Conservation (phyloP, 805 yeast genomes). For the Diddensiella transvaalensis region DNA sequence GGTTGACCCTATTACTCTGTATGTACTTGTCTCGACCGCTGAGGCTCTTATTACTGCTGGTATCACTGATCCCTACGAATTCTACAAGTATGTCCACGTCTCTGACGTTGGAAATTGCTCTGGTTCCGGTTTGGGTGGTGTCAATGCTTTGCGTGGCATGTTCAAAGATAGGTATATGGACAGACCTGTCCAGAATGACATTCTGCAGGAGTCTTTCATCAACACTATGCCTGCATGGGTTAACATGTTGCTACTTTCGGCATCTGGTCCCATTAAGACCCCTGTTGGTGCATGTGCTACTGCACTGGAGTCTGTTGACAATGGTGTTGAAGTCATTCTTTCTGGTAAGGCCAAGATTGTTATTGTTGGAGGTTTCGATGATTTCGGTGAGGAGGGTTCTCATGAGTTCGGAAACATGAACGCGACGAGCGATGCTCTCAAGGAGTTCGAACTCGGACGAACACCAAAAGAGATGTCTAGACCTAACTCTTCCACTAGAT, state of each 20-base stretch:
- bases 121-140: slow-evolving; percentile 99
- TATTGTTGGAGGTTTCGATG: slow-evolving; percentile 98
- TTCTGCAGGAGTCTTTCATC: slow-evolving; percentile 96
- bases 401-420: slow-evolving; percentile 98
- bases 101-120: slow-evolving; percentile 99
- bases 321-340: slow-evolving; percentile 90
- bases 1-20: slow-evolving; percentile 95
- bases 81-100: slow-evolving; percentile 96
- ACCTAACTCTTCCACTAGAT: slow-evolving; percentile 93
- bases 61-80: slow-evolving; percentile 97
- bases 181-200: slow-evolving; percentile 93
- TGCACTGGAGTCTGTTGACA: slow-evolving; percentile 94
- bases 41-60: slow-evolving; percentile 94
- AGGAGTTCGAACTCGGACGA: slow-evolving; percentile 92
- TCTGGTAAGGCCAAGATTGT: slow-evolving; percentile 94
- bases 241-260: slow-evolving; percentile 91
- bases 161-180: slow-evolving; percentile 92
- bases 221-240: slow-evolving; percentile 99
- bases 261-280: slow-evolving; percentile 98
- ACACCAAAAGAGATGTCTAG: slow-evolving; percentile 98
- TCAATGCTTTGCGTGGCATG: slow-evolving; percentile 94
- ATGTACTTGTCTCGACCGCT: slow-evolving; percentile 86
- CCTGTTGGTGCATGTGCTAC: slow-evolving; percentile 99
- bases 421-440: slow-evolving; percentile 88
- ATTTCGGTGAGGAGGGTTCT: slow-evolving; percentile 98